phyloP scores from a whole-genome alignment of 805 yeast genomes.

The Myxozyma udenii region DNA sequence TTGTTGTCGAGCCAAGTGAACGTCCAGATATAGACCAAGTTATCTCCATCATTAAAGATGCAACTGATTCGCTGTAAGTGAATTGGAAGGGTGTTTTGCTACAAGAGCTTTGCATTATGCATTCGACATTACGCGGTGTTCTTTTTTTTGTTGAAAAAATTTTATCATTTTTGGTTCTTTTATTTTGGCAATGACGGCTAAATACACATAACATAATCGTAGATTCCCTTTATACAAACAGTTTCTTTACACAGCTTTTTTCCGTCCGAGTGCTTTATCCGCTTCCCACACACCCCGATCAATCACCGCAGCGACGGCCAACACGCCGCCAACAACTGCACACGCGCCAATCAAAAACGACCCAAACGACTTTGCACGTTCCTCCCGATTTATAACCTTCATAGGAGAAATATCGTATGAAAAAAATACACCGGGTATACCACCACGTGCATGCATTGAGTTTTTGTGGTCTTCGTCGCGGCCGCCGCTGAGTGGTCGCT shows the following conservation, averaged over 20 bases:
- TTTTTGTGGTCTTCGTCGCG: conserved; percentile 87
- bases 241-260: conserved; percentile 34
- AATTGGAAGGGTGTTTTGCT: neutral
- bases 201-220: neutral
- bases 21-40: conserved; percentile 67
- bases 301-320: conserved; percentile 85
- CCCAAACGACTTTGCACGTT: conserved; percentile 67
- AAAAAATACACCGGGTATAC: conserved; percentile 85
- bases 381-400: conserved; percentile 83
- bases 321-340: conserved; percentile 87
- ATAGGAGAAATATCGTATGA: conserved; percentile 89
- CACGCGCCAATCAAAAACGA: conserved; percentile 78
- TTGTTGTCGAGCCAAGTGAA: conserved; percentile 55
- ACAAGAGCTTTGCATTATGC: neutral
- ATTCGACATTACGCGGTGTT: neutral
- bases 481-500: conserved; percentile 82
- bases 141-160: neutral
- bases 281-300: conserved; percentile 90
- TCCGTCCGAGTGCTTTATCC: conserved; percentile 66
- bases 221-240: neutral
- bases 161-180: too few species aligned
- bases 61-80: neutral
- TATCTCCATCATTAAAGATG: conserved; percentile 43
- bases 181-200: too few species aligned
- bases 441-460: conserved; percentile 69